phyloP scores from a whole-genome alignment of 306 rosid genomes.

The Quercus mongolica region DNA sequence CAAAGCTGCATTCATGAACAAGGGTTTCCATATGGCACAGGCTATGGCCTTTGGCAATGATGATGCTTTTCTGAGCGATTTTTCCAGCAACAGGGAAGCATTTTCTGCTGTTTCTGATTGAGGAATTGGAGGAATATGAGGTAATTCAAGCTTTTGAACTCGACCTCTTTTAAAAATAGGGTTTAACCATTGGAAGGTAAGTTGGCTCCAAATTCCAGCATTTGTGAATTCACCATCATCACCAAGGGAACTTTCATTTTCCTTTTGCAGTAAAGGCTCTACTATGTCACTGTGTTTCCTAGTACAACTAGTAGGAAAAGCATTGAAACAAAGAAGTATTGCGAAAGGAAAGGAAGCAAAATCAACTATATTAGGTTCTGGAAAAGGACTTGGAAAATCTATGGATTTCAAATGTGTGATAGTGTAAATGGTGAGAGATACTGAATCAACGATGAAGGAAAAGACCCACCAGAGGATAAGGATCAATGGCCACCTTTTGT shows the following conservation, averaged over 20 bases:
- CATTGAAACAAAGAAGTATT: too few species aligned
- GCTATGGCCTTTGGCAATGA: conserved; percentile 59
- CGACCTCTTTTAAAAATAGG: conserved; percentile 66
- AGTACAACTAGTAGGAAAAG: background rate
- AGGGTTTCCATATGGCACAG: conserved; percentile 44
- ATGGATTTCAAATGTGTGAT: too few species aligned
- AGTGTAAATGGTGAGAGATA: too few species aligned
- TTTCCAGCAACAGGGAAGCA: conserved; percentile 55
- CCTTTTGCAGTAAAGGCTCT: conserved; percentile 43
- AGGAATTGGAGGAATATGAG: conserved; percentile 68
- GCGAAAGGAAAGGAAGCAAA: too few species aligned
- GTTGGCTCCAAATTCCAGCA: conserved; percentile 66
- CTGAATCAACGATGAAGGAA: too few species aligned
- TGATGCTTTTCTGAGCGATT: conserved; percentile 47
- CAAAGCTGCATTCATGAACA: conserved; percentile 64
- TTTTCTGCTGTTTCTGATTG: conserved; percentile 58
- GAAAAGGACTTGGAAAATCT: too few species aligned
- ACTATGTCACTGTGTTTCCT: conserved; percentile 35
- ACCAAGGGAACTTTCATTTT: conserved; percentile 12
- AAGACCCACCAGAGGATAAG: too few species aligned
- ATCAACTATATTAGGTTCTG: too few species aligned
- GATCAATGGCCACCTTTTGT: too few species aligned
- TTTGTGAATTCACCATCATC: conserved; percentile 26
- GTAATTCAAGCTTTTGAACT: conserved; percentile 55
- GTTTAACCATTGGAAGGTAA: conserved; percentile 72